Evolutionary conservation across 768 basidiomycete species (phyloP).

Genomic region (Leccinum uliginosum): DNA sequence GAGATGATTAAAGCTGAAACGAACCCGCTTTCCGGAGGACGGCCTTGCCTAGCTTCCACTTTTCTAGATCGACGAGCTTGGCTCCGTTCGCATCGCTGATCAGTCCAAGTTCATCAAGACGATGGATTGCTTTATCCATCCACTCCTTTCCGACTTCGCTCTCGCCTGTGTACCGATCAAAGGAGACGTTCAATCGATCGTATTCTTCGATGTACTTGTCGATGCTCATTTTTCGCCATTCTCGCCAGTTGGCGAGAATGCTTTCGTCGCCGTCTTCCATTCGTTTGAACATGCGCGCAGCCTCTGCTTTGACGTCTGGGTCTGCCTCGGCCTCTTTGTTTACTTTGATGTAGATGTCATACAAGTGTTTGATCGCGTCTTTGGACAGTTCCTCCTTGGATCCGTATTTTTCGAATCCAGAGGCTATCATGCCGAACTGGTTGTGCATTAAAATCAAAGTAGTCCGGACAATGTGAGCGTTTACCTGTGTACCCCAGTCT

Average conservation of each 20-base stretch:
- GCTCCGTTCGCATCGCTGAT: slow-evolving; percentile 78
- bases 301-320: slow-evolving; percentile 67
- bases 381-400: slow-evolving; percentile 75
- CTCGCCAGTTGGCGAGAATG: slow-evolving; percentile 83
- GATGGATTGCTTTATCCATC: slow-evolving; percentile 67
- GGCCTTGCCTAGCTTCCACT: slow-evolving; percentile 89
- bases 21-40: slow-evolving; percentile 82
- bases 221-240: slow-evolving; percentile 90
- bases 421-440: slow-evolving; percentile 83
- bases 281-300: slow-evolving; percentile 85
- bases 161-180: slow-evolving; percentile 92
- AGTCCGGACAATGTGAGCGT: too few species aligned
- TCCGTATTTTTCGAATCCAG: slow-evolving; percentile 91
- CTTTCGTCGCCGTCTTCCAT: slow-evolving; percentile 92
- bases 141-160: slow-evolving; percentile 70
- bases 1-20: slow-evolving; percentile 5
- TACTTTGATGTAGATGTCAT: slow-evolving; percentile 92
- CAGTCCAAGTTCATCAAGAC: slow-evolving; percentile 67
- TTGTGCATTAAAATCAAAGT: background rate
- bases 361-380: slow-evolving; percentile 93
- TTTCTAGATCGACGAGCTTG: slow-evolving; percentile 80
- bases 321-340: slow-evolving; percentile 78
- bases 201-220: slow-evolving; percentile 88
- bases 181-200: slow-evolving; percentile 81
- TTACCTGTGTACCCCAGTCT: slow-evolving; percentile 97